These are phyloP conservation scores for Malassezia japonica DNA, from an alignment of 1,284 basidiomycete genomes.

Conservation along the genomic window DNA sequence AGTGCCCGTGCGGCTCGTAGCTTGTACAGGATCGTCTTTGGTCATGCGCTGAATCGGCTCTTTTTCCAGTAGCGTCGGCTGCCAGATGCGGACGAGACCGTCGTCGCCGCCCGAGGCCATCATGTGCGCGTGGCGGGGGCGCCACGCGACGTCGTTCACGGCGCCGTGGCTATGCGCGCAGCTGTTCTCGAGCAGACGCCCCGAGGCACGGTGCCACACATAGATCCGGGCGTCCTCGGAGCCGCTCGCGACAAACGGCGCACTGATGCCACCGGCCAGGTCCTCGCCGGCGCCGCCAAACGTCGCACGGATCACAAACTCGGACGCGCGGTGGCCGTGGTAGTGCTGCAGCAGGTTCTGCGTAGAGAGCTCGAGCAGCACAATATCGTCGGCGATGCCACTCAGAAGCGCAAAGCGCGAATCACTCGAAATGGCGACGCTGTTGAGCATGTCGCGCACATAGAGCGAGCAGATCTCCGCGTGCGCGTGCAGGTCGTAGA, in stretches of 20 bases:
- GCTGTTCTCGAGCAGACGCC: slow-evolving; percentile 69
- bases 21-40: background rate
- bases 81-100: slow-evolving; percentile 36
- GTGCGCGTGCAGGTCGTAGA: slow-evolving; percentile 6
- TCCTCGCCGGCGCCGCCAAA: slow-evolving; percentile 85
- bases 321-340: slow-evolving; percentile 26
- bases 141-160: slow-evolving; percentile 95
- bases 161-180: slow-evolving; percentile 72
- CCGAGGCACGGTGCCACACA: slow-evolving; percentile 85
- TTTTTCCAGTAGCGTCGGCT: slow-evolving; percentile 9
- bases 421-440: slow-evolving; percentile 60
- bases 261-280: slow-evolving; percentile 51
- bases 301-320: slow-evolving; percentile 76
- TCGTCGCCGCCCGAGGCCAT: slow-evolving; percentile 59
- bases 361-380: slow-evolving; percentile 68
- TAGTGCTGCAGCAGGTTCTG: slow-evolving; percentile 55
- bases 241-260: slow-evolving; percentile 63
- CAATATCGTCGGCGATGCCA: slow-evolving; percentile 60
- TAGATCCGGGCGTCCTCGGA: slow-evolving; percentile 75
- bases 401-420: slow-evolving; percentile 75
- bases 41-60: background rate
- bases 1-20: background rate
- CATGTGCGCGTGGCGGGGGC: slow-evolving; percentile 68
- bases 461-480: slow-evolving; percentile 56
- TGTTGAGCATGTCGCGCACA: slow-evolving; percentile 62